Evolutionary conservation across 1,139 yeast species (phyloP).

Genomic region (Kluyveromyces marxianus): DNA sequence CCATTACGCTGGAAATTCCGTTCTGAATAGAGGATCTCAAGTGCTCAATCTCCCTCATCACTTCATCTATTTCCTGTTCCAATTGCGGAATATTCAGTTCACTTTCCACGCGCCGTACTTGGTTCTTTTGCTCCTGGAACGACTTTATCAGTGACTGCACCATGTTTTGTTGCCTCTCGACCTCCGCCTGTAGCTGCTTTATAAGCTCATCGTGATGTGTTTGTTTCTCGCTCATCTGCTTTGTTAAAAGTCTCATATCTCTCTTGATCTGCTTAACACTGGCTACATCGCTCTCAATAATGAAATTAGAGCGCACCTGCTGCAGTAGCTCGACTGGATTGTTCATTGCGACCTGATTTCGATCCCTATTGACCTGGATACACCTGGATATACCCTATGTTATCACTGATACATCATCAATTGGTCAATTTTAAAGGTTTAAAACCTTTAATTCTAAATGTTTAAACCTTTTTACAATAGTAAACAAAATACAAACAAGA

Average conservation of each 20-base stretch:
- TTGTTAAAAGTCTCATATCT: background rate
- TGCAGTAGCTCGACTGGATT: constrained; percentile 18
- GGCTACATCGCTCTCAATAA: constrained; percentile 3
- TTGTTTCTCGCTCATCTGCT: constrained; percentile 1
- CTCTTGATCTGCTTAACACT: background rate
- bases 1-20: constrained; percentile 4
- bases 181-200: constrained; percentile 1
- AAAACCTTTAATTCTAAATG: no score
- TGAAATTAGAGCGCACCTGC: constrained; percentile 18
- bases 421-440: no score
- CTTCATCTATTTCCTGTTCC: background rate
- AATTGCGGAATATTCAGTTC: constrained; percentile 3
- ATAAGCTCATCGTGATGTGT: constrained; percentile 3
- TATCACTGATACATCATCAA: no score
- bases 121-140: background rate
- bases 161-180: background rate
- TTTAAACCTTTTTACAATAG: no score
- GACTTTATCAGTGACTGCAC: background rate
- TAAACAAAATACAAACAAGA: no score
- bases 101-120: constrained; percentile 2
- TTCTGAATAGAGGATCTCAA: constrained; percentile 4
- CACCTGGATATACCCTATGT: no score
- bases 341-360: constrained; percentile 7
- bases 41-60: constrained; percentile 8
- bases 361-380: no score